These are phyloP conservation scores for Platanthera zijinensis DNA, from an alignment of 106 monocot genomes.

Conservation along the genomic window DNA sequence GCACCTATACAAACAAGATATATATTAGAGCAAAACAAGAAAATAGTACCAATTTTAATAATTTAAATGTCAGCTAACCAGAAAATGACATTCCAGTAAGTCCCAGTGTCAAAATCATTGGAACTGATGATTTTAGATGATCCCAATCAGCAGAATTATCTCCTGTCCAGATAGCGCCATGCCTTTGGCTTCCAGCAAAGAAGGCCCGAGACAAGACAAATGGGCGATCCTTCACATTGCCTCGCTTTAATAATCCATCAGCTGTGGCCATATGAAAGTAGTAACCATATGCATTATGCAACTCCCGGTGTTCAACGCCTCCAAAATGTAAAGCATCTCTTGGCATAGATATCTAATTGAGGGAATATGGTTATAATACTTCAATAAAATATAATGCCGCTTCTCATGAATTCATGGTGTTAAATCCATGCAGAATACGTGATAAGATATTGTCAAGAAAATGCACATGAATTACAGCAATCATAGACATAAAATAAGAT, in stretches of 20 bases:
- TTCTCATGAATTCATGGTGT: not conserved
- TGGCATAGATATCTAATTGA: constrained; percentile 78
- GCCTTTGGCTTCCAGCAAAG: constrained; percentile 94
- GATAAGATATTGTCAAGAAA: not conserved
- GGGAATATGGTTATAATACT: constrained; percentile 10
- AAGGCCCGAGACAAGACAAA: constrained; percentile 95
- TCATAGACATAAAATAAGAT: not conserved
- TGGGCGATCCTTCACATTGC: constrained; percentile 81
- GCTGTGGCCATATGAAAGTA: constrained; percentile 96
- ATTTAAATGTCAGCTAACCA: constrained; percentile 32
- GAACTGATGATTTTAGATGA: constrained; percentile 85
- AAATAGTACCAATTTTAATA: not conserved
- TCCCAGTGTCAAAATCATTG: constrained; percentile 89
- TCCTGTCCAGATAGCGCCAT: constrained; percentile 97
- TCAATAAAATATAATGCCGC: not conserved
- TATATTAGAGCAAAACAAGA: not conserved
- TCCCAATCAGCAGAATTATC: constrained; percentile 98
- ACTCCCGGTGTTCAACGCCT: constrained; percentile 84
- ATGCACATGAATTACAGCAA: not conserved
- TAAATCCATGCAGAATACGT: constrained; percentile 1
- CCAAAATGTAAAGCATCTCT: constrained; percentile 92
- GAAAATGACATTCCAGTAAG: constrained; percentile 88
- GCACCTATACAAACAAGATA: constrained; percentile 50
- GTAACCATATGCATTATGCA: constrained; percentile 96
- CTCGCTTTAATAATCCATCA: constrained; percentile 80